Base-by-base conservation (phyloP, 2,329 filamentous ascomycete genomes). In the Arthrobotrys pseudoclavata region DNA sequence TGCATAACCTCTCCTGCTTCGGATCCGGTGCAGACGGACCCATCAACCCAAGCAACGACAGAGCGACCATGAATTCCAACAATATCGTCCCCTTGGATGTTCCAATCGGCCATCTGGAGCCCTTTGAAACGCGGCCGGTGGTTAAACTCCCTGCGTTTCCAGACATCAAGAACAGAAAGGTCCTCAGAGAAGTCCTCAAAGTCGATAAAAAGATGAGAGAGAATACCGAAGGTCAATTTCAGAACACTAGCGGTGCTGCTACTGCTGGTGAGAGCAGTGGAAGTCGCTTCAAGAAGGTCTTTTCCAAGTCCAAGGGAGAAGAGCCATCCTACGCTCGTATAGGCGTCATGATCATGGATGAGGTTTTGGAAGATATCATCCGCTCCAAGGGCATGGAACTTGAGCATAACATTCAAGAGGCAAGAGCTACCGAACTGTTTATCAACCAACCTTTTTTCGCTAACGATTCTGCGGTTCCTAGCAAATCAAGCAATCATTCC, bases 21-120 rank as follows among this genome's bases (percentile, higher is more conserved):
- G 55, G 55, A 60, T 3, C 55, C 20, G 40, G 69, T 6, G n/a
- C 48, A 50, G 31, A 61, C 13, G 60, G 47, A 60, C 18, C 63
- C 1, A 50, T 72, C 61, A 24, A 72, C 10, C 34, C 66, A 3
- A 42, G n/a, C 26, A 76, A 76, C 31, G 20, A 45, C n/a, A 15
- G 34, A 42, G 48, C 69, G 4, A 76, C 72, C 9, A 76, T 76
- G 72, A 60, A 67, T 4, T 9, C 72, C 15, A 24, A 37, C 26
- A 77, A 77, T n/a, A 67, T 77, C 31, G 29, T 77, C 37, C 50
- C 74, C 1, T 57, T 77, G 42, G 26, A 61, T 9, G 13, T 61
- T 9, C 61, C 52, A 34, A 18, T 48, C n/a, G 74, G 74, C 3
- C 74, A 77, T 42, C 53, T 77, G 12, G 74, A 77, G 48, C 61